Evolutionary conservation across 495 filamentous ascomycete genomes (phyloP).

Genomic region (Opeltia flavorubescens): DNA sequence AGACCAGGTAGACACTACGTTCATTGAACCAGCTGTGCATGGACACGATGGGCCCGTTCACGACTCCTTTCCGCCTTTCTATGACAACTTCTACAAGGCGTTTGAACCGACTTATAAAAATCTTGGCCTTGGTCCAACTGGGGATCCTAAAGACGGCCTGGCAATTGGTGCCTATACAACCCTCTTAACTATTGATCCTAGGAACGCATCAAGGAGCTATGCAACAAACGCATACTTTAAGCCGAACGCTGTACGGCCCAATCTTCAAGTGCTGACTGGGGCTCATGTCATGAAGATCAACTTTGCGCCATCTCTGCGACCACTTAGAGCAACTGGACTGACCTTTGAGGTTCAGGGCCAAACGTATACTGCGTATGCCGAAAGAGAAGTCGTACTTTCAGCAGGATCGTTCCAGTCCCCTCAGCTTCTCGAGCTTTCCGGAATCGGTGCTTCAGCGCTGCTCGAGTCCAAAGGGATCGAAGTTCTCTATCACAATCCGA

Average conservation of each 20-base stretch:
- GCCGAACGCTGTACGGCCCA: conserved; percentile 26
- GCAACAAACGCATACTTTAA: conserved; percentile 34
- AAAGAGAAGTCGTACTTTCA: conserved; percentile 13
- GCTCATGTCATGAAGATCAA: conserved; percentile 31
- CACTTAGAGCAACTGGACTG: conserved; percentile 16
- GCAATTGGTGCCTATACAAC: conserved; percentile 29
- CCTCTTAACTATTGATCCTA: conserved; percentile 21
- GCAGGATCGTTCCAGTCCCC: conserved; percentile 31
- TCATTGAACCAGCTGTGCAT: conserved; percentile 8
- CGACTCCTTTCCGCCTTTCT: conserved; percentile 15
- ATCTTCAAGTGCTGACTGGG: conserved; percentile 30
- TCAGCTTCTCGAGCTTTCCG: conserved; percentile 29
- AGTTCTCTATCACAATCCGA: conserved; percentile 39
- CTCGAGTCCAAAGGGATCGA: conserved; percentile 37
- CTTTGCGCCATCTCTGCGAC: conserved; percentile 10
- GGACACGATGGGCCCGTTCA: conserved; percentile 14
- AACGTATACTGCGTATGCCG: conserved; percentile 15
- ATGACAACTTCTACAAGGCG: conserved; percentile 13
- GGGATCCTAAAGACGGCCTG: conserved; percentile 25
- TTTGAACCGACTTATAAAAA: conserved; percentile 16
- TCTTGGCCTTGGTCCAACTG: conserved; percentile 19
- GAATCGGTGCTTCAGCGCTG: conserved; percentile 20
- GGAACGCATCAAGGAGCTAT: conserved; percentile 35
- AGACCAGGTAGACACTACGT: conserved; percentile 9
- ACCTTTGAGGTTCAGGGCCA: conserved; percentile 21